Evolutionary conservation across 139 green algal genomes (phyloP).

Genomic region (Micractinium conductrix): DNA sequence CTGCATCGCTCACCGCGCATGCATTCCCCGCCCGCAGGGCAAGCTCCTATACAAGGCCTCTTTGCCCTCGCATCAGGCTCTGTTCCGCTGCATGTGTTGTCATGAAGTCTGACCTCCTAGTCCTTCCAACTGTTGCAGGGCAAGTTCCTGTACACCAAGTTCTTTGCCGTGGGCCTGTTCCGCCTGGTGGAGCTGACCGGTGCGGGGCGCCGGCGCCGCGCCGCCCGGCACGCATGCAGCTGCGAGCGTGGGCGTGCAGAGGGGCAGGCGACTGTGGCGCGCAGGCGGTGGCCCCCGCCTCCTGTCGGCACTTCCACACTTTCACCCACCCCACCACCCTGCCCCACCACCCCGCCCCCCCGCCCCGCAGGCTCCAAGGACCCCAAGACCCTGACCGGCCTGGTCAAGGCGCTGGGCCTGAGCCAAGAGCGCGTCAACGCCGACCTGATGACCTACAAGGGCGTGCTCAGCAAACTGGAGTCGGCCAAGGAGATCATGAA

Average conservation of each 20-base stretch:
- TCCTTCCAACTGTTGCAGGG: conserved; percentile 8
- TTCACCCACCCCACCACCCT: neutral
- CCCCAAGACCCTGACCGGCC: conserved; percentile 78
- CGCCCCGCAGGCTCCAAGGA: conserved; percentile 70
- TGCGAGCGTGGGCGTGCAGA: no score
- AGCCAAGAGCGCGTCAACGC: conserved; percentile 81
- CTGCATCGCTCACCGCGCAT: neutral
- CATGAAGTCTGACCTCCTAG: neutral
- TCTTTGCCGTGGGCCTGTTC: conserved; percentile 95
- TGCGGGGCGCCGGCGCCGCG: no score
- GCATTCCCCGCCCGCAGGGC: neutral
- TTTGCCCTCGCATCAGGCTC: conserved; percentile 9
- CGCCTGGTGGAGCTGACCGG: conserved; percentile 87
- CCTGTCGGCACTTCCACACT: no score
- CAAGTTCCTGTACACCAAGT: conserved; percentile 89
- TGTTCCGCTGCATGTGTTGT: neutral
- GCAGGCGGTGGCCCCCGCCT: no score
- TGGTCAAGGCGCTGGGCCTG: conserved; percentile 79
- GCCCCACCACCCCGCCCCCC: neutral
- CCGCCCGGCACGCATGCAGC: no score
- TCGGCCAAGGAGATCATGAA: conserved; percentile 90
- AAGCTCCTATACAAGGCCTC: neutral
- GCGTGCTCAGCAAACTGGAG: conserved; percentile 86
- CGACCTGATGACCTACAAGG: conserved; percentile 92
- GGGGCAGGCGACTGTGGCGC: no score